Conservation (phyloP, 371 early-diverging fungal genomes). For the Mortierella sp. region DNA sequence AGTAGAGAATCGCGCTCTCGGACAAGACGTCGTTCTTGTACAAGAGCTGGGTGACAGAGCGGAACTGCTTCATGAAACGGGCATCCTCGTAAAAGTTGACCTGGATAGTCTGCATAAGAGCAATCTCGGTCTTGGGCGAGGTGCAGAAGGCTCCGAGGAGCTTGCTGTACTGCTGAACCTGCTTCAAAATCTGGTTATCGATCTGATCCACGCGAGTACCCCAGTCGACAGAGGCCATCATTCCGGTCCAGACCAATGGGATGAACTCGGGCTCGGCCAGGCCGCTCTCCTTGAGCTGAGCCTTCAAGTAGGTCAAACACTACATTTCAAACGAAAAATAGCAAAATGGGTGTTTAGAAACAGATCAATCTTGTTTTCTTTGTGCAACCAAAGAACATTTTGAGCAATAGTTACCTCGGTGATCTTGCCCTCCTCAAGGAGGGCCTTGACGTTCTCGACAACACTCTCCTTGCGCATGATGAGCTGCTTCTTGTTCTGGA, state of each 20-base stretch:
- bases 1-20: constrained; percentile 92
- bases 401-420: constrained; percentile 63
- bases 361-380: background rate
- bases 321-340: constrained; percentile 33
- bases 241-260: constrained; percentile 85
- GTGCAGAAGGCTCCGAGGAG: constrained; percentile 81
- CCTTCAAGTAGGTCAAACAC: constrained; percentile 75
- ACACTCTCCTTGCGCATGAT: constrained; percentile 78
- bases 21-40: constrained; percentile 93
- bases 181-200: constrained; percentile 79
- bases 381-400: constrained; percentile 3
- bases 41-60: constrained; percentile 82
- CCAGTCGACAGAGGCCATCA: constrained; percentile 83
- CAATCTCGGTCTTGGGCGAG: constrained; percentile 88
- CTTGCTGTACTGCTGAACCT: constrained; percentile 65
- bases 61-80: constrained; percentile 89
- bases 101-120: constrained; percentile 87
- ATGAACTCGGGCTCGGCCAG: constrained; percentile 84
- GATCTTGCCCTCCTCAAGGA: constrained; percentile 70
- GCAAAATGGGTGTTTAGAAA: background rate
- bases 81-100: constrained; percentile 89
- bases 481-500: constrained; percentile 81
- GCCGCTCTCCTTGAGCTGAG: constrained; percentile 78
- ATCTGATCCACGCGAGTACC: constrained; percentile 86
- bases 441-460: constrained; percentile 67